Conservation (phyloP, 441 rosid genomes). For the Iberis amara region DNA sequence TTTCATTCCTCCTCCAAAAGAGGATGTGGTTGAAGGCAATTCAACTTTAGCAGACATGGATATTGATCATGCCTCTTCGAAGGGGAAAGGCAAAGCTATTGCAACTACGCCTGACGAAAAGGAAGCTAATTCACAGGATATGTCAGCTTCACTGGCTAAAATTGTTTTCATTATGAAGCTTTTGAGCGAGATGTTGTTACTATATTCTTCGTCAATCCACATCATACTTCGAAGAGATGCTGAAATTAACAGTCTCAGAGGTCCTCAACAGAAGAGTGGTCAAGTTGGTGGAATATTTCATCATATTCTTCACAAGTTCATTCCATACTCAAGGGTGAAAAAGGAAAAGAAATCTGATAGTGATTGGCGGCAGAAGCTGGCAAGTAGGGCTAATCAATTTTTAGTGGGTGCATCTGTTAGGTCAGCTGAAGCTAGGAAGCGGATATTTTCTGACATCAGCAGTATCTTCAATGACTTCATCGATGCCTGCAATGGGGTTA, state of each 20-base stretch:
- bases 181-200: constrained; percentile 74
- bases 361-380: constrained; percentile 91
- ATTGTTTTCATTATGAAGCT: constrained; percentile 87
- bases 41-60: constrained; percentile 70
- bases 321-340: constrained; percentile 61
- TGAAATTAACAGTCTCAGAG: constrained; percentile 60
- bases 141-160: constrained; percentile 76
- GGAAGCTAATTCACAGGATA: constrained; percentile 50
- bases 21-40: constrained; percentile 43
- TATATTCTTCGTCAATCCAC: constrained; percentile 83
- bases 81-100: constrained; percentile 91
- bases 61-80: constrained; percentile 71
- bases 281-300: constrained; percentile 68
- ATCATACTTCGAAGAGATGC: constrained; percentile 78
- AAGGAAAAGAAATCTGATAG: constrained; percentile 78
- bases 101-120: constrained; percentile 55
- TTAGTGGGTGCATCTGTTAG: constrained; percentile 92
- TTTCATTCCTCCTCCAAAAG: constrained; percentile 67
- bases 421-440: constrained; percentile 84
- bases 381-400: constrained; percentile 74
- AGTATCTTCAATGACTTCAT: constrained; percentile 63
- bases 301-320: constrained; percentile 72
- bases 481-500: constrained; percentile 50
- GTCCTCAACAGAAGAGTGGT: constrained; percentile 48
- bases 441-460: constrained; percentile 73